phyloP scores from a whole-genome alignment of 2,329 filamentous ascomycete species.

The Monilinia fructigena region DNA sequence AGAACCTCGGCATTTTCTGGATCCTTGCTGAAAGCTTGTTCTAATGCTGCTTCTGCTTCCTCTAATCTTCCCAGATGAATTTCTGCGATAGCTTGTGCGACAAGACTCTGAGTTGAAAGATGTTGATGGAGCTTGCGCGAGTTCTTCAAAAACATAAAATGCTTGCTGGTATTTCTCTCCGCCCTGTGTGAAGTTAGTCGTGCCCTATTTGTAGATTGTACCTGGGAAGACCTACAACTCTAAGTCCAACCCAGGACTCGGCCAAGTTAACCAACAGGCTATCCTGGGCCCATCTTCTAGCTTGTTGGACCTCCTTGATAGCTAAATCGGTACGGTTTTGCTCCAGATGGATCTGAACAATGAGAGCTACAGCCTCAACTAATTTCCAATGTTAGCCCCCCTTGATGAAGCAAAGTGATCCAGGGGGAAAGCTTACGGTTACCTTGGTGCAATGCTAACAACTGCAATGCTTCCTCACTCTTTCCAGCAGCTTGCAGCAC shows the following conservation, averaged over 20 bases:
- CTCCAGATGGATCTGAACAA: slow-evolving; percentile 86
- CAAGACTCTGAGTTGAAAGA: slow-evolving; percentile 73
- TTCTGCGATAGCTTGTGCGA: slow-evolving; percentile 88
- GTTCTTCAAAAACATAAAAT: slow-evolving; percentile 96
- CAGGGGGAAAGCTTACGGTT: slow-evolving; percentile 59
- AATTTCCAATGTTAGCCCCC: slow-evolving; percentile 28
- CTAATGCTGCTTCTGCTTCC: slow-evolving; percentile 83
- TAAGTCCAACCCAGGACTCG: slow-evolving; percentile 90
- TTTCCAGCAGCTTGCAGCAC: slow-evolving; percentile 77
- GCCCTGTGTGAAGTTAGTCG: slow-evolving; percentile 56
- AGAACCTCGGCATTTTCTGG: slow-evolving; percentile 70
- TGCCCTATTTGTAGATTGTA: slow-evolving; percentile 31
- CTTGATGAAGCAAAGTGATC: not conserved
- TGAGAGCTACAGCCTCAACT: slow-evolving; percentile 78
- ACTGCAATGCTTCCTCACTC: slow-evolving; percentile 78
- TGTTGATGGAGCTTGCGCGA: slow-evolving; percentile 82
- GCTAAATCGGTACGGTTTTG: slow-evolving; percentile 92
- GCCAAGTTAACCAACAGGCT: slow-evolving; percentile 90
- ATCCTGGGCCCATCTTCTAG: slow-evolving; percentile 92
- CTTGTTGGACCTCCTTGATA: slow-evolving; percentile 80
- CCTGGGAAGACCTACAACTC: slow-evolving; percentile 59
- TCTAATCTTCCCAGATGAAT: slow-evolving; percentile 84
- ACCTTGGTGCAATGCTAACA: slow-evolving; percentile 81
- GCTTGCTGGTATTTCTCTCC: slow-evolving; percentile 95
- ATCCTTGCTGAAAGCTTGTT: slow-evolving; percentile 75